Evolutionary conservation across 345 rosid species (phyloP), one percentile per base, ranked within the genome.

Genomic region (Populus davidiana): DNA sequence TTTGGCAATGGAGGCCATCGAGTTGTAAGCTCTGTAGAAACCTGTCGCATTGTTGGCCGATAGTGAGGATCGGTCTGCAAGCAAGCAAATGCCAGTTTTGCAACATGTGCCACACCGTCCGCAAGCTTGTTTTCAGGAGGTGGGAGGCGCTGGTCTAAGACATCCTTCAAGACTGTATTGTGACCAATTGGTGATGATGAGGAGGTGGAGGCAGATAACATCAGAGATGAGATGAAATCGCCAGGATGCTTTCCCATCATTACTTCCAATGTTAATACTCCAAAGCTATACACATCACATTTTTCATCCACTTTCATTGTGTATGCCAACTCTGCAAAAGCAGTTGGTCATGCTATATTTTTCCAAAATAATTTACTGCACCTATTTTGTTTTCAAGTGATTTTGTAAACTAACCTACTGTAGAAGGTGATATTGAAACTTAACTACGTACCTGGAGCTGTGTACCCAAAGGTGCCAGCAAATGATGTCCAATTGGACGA

Each of bases 211-310:
- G 36, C 11, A 31, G 63, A 39, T 29, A 23, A 23, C 43, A 47
- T 61, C 1, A 43, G 11, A 6, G 65, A 29, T 38, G 76, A 75
- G 10, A 66, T 31, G 12, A 80, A 41, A 54, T 80, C 79, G n/a
- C 79, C 72, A 38, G 79, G 79, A 65, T 75, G 79, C 68, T 27
- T 80, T 20, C 76, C 79, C 69, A 71, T 70, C 1, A 80, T 16
- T 12, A 75, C n/a, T 71, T 80, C 79, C 76, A 52, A 1, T n/a
- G 73, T 25, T 25, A 71, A 27, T 59, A 80, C 71, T 11, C 82
- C 79, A 38, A 75, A 75, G 36, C 82, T 75, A 27, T 75, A 75
- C 2, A 70, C 72, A 16, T 79, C 81, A 8, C 77, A 41, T 54
- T 79, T 79, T 33, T 73, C 77, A 3, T 33, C 49, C 31, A 33